Evolutionary conservation across 2,329 filamentous ascomycete genomes (phyloP).

Genomic region (Ramularia endophylla): DNA sequence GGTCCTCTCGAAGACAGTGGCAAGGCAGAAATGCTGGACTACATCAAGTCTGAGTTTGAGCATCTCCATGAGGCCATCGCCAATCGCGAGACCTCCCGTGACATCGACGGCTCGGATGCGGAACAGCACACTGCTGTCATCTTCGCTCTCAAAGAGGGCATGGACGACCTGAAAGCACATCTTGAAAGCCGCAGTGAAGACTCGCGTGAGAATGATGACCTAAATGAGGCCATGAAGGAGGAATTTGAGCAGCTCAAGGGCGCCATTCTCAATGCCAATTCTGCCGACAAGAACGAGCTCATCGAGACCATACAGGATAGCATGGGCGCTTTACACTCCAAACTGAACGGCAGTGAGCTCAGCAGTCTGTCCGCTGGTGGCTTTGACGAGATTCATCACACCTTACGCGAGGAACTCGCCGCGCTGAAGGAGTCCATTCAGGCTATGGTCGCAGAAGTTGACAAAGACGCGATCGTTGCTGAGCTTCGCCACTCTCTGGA

Average conservation of each 20-base stretch:
- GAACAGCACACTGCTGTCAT: slow-evolving; percentile 26
- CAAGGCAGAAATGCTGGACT: slow-evolving; percentile 42
- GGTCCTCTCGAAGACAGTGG: slow-evolving; percentile 39
- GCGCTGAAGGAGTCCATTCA: slow-evolving; percentile 54
- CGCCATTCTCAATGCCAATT: slow-evolving; percentile 59
- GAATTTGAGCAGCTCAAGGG: slow-evolving; percentile 80
- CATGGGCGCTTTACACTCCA: slow-evolving; percentile 43
- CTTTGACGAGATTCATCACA: slow-evolving; percentile 42
- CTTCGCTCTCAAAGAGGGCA: slow-evolving; percentile 27
- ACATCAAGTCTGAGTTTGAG: slow-evolving; percentile 54
- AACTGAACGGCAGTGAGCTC: slow-evolving; percentile 35
- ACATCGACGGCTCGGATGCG: slow-evolving; percentile 17
- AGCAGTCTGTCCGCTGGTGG: slow-evolving; percentile 26
- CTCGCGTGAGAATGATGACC: slow-evolving; percentile 37
- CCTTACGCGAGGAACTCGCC: slow-evolving; percentile 56
- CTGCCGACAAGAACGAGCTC: slow-evolving; percentile 55
- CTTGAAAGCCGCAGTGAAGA: slow-evolving; percentile 18
- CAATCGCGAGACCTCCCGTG: slow-evolving; percentile 33
- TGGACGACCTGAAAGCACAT: slow-evolving; percentile 28
- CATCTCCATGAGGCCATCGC: slow-evolving; percentile 53
- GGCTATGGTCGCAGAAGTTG: slow-evolving; percentile 44
- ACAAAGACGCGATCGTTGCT: slow-evolving; percentile 59
- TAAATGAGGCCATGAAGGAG: slow-evolving; percentile 66
- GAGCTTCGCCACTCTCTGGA: slow-evolving; percentile 51
- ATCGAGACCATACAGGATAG: slow-evolving; percentile 53